Conservation (phyloP, 768 basidiomycete species). For the Lactarius evosmus region DNA sequence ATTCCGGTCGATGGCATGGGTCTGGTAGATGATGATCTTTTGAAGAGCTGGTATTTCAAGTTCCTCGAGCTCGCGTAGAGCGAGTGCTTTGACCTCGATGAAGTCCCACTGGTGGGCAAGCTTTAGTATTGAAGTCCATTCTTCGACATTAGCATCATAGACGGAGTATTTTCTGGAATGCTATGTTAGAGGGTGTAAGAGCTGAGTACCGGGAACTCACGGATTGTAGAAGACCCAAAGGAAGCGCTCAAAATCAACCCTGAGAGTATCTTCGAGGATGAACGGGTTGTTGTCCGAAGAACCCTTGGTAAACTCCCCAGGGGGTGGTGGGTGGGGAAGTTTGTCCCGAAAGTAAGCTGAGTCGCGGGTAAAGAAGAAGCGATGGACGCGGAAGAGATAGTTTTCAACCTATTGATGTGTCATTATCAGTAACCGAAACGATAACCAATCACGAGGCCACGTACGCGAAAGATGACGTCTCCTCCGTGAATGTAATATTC, state of each 20-base stretch:
- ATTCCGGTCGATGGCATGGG: constrained; percentile 45
- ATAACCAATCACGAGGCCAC: constrained; percentile 17
- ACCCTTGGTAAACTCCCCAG: constrained; percentile 32
- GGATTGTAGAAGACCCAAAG: constrained; percentile 38
- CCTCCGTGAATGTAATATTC: constrained; percentile 54
- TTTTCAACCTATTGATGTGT: constrained; percentile 21
- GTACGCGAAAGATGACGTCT: constrained; percentile 42
- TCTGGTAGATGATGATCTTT: constrained; percentile 56
- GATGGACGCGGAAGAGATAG: constrained; percentile 23
- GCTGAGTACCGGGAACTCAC: constrained; percentile 26
- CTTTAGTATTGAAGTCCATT: constrained; percentile 54
- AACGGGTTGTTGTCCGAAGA: constrained; percentile 34
- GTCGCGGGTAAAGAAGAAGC: constrained; percentile 36
- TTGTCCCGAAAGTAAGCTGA: constrained; percentile 33
- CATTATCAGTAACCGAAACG: constrained; percentile 1
- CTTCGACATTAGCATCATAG: constrained; percentile 46
- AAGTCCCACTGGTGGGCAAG: constrained; percentile 59
- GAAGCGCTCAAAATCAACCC: constrained; percentile 34
- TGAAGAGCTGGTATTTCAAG: constrained; percentile 46
- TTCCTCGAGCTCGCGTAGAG: constrained; percentile 51
- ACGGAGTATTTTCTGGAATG: constrained; percentile 49
- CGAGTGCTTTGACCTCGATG: constrained; percentile 45
- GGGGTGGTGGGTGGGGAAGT: constrained; percentile 30
- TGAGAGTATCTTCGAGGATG: constrained; percentile 31
- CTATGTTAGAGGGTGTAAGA: not conserved